Conservation (phyloP, 805 yeast species). For the Yamadazyma phyllophila region DNA sequence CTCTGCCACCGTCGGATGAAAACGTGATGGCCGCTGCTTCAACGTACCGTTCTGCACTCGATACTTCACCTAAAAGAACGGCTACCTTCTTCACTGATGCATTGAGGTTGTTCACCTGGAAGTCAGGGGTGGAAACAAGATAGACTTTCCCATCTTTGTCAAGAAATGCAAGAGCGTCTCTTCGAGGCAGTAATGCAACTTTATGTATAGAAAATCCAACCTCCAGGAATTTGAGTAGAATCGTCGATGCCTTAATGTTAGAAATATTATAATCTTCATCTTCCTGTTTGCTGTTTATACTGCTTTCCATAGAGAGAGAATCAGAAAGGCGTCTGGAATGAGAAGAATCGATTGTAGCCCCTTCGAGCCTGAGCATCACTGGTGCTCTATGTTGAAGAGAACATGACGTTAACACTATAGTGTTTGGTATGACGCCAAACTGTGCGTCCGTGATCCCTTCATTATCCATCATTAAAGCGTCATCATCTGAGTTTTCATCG, state of each 20-base stretch:
- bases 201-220: slow-evolving; percentile 77
- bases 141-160: slow-evolving; percentile 77
- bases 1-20: slow-evolving; percentile 76
- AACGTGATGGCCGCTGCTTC: slow-evolving; percentile 81
- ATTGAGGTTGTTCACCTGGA: slow-evolving; percentile 16
- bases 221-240: slow-evolving; percentile 61
- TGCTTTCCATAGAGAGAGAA: slow-evolving; percentile 11
- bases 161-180: slow-evolving; percentile 79
- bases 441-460: slow-evolving; percentile 85
- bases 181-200: slow-evolving; percentile 76
- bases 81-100: slow-evolving; percentile 43
- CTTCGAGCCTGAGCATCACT: slow-evolving; percentile 31
- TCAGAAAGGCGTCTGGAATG: slow-evolving; percentile 8
- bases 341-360: slow-evolving; percentile 48
- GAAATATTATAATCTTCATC: slow-evolving; percentile 40
- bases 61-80: slow-evolving; percentile 72
- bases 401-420: slow-evolving; percentile 37
- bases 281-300: slow-evolving; percentile 14
- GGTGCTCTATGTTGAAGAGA: slow-evolving; percentile 34
- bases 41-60: slow-evolving; percentile 65
- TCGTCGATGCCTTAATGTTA: slow-evolving; percentile 36
- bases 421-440: slow-evolving; percentile 45
- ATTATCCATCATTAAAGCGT: slow-evolving; percentile 53
- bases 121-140: slow-evolving; percentile 60
- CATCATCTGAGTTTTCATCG: slow-evolving; percentile 20